phyloP scores from a whole-genome alignment of 2,329 filamentous ascomycete species.

The Aspergillus ibericus region DNA sequence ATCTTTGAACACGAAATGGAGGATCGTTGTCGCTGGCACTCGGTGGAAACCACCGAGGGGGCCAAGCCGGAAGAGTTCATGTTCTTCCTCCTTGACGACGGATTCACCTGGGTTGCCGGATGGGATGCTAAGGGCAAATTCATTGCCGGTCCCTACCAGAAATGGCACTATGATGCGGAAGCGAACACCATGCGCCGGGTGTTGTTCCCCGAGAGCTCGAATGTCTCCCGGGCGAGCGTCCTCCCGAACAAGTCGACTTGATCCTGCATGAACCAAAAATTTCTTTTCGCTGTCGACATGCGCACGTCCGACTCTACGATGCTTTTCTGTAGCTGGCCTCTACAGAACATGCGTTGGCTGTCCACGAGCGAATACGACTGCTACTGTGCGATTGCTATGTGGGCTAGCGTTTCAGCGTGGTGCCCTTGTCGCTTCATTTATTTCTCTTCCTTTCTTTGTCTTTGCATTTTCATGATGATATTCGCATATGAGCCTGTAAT shows the following conservation, averaged over 20 bases:
- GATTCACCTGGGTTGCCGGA: constrained; percentile 50
- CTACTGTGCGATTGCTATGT: constrained; percentile 6
- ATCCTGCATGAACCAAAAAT: neutral
- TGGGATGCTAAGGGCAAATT: constrained; percentile 53
- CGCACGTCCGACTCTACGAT: neutral
- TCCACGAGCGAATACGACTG: neutral
- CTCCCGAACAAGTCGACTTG: constrained; percentile 30
- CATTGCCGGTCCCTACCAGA: constrained; percentile 52
- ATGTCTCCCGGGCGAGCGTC: constrained; percentile 38
- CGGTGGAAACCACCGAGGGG: constrained; percentile 39
- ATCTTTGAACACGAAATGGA: constrained; percentile 51
- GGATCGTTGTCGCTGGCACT: constrained; percentile 46
- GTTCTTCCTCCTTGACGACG: constrained; percentile 54
- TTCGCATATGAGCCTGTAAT: constrained; percentile 5
- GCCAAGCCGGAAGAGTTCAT: constrained; percentile 41
- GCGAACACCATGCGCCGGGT: constrained; percentile 38
- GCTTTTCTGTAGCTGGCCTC: constrained; percentile 15
- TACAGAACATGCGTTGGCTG: constrained; percentile 5
- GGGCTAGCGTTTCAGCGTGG: constrained; percentile 2
- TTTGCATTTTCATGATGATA: neutral
- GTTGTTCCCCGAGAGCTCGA: constrained; percentile 34
- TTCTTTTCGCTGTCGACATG: neutral
- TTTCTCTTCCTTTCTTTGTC: neutral
- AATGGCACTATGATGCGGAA: constrained; percentile 49
- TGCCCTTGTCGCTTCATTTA: neutral